Evolutionary conservation across 2,329 filamentous ascomycete genomes (phyloP), one percentile per base, ranked within the genome.

Genomic region (Fusarium heterosporum): DNA sequence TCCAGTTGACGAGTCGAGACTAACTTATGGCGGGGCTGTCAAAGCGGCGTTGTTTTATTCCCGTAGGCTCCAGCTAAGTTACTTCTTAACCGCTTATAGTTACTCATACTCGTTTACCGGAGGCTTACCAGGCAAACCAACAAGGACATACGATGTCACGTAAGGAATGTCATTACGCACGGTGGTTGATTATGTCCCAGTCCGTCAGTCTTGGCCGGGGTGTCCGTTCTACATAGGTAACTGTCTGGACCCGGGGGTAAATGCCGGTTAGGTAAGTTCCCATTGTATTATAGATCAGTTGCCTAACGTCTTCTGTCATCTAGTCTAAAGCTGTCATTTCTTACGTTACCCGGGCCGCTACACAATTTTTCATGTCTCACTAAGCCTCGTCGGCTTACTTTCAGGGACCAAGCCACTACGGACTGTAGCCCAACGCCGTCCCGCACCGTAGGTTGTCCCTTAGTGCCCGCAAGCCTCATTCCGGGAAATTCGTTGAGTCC

Each of bases 391-490:
- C 30, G 28, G 8, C 17, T 10, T 13, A 3, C 8, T 26, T 10
- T 32, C 46, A 41, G 14, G 22, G 19, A 52, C 46, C 40, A 38
- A 54, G 38, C 25, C 38, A 36, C 34, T 36, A 36, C 16, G 16
- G 16, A 56, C 30, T 54, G 42, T 16, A 29, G 22, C 19, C n/a
- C 8, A 8, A 40, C 52, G 28, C 36, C 29, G 47, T 56, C 38
- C 47, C 47, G 48, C 30, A 9, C 30, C 16, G 48, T 38, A 54
- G 17, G 38, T 25, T 43, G 34, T 16, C 28, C 26, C 45, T 48
- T 54, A 62, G 57, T 47, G 25, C 48, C 49, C 42, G 59, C 29
- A 32, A 45, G 29, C 53, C 46, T 47, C 34, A 25, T 38, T 16
- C 49, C 46, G 46, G 36, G 22, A n/a, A 53, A 53, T n/a, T 52